phyloP scores from a whole-genome alignment of 345 rosid species.

The Salix purpurea region DNA sequence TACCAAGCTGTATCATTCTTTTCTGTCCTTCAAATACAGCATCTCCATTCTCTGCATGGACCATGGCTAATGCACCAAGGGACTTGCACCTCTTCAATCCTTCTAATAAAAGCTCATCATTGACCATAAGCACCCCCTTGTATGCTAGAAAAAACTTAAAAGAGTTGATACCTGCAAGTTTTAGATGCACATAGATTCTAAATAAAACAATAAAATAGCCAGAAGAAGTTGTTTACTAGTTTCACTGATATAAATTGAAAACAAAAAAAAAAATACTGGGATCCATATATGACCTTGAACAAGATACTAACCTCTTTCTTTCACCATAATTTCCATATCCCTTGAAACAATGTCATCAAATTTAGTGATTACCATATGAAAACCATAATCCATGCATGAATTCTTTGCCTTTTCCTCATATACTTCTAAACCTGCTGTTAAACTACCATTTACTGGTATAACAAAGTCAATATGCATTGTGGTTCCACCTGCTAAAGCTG shows the following conservation, averaged over 20 bases:
- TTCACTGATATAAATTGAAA: background rate
- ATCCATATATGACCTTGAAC: background rate
- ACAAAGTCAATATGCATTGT: slow-evolving; percentile 97
- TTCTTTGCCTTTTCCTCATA: slow-evolving; percentile 64
- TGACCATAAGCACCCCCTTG: slow-evolving; percentile 79
- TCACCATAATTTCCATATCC: slow-evolving; percentile 90
- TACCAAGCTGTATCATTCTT: slow-evolving; percentile 86
- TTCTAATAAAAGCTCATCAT: slow-evolving; percentile 74
- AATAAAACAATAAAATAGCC: background rate
- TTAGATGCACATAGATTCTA: background rate
- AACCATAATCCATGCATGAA: slow-evolving; percentile 95
- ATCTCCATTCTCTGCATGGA: slow-evolving; percentile 99
- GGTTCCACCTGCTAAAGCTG: slow-evolving; percentile 98
- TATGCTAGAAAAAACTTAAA: slow-evolving; percentile 96
- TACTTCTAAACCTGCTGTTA: slow-evolving; percentile 65
- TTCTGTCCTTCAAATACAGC: slow-evolving; percentile 92
- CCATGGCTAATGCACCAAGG: slow-evolving; percentile 97
- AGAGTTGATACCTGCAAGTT: slow-evolving; percentile 79
- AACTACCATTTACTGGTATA: slow-evolving; percentile 74
- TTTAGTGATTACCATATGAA: slow-evolving; percentile 91
- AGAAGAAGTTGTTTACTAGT: background rate
- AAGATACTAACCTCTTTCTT: slow-evolving; percentile 59
- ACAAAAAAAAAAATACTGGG: background rate
- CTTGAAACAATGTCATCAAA: slow-evolving; percentile 77
- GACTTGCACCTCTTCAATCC: slow-evolving; percentile 85